A percentile compares a stretch with the other conserved stretches of the same genome.
These are phyloP conservation scores for Paraurostyla sp. DNA, from an alignment of 73 alveolate genomes.

Conservation along the genomic window DNA sequence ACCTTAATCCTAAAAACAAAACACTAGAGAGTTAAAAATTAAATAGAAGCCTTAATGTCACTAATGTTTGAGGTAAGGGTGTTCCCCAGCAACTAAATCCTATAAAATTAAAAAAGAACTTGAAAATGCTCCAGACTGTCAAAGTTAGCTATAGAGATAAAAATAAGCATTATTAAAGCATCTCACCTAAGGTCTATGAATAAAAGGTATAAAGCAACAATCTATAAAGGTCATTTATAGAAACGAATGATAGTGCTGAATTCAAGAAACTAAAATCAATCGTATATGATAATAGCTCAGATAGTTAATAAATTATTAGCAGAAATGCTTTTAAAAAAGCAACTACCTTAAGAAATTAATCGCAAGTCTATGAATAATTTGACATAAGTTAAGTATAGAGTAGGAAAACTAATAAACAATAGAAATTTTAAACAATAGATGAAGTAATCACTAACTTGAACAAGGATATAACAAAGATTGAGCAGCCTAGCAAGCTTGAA, in stretches of 20 bases:
- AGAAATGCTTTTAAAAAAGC: neutral
- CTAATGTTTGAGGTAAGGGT: neutral
- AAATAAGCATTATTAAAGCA: neutral
- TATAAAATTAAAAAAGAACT: neutral
- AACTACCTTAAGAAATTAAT: neutral
- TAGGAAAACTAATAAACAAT: neutral
- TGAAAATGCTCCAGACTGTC: neutral
- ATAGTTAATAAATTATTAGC: neutral
- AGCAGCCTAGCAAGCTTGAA: neutral
- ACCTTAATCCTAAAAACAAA: neutral
- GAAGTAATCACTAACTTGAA: neutral
- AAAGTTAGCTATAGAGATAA: no score
- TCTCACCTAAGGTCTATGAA: neutral
- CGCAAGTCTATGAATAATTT: no score
- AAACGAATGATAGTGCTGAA: neutral
- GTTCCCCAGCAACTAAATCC: neutral
- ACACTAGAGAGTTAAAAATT: neutral
- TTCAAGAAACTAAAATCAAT: neutral
- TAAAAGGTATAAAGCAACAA: neutral
- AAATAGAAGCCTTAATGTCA: neutral
- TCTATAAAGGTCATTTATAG: neutral
- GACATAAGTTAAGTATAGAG: no score
- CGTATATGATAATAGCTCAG: neutral
- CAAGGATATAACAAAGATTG: neutral
- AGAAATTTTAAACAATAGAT: neutral